These are phyloP conservation scores for Rhizopus stolonifer DNA, from an alignment of 371 early-diverging fungal genomes.

Conservation along the genomic window DNA sequence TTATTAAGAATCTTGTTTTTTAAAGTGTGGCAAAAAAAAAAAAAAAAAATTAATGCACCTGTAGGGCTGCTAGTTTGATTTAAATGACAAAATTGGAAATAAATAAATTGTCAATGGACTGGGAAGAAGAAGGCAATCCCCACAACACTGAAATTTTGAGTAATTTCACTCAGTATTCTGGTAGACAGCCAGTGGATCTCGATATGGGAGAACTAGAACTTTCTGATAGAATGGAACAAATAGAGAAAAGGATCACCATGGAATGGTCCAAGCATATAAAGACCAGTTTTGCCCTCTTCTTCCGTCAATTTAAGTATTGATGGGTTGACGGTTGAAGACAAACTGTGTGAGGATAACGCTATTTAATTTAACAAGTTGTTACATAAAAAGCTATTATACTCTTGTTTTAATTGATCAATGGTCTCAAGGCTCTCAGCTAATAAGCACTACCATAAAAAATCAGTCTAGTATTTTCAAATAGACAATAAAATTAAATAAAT, in stretches of 20 bases:
- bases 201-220: no score
- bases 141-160: no score
- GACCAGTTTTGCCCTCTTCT: constrained; percentile 16
- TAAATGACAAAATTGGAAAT: no score
- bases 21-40: no score
- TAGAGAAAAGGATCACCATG: constrained; percentile 1
- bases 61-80: no score
- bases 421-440: constrained; percentile 6
- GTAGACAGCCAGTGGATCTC: no score
- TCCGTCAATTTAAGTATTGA: constrained; percentile 16
- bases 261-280: constrained; percentile 11
- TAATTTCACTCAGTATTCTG: no score
- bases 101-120: no score
- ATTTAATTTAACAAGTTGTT: constrained; percentile 9
- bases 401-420: constrained; percentile 14
- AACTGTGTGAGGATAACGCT: constrained; percentile 1
- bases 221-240: no score
- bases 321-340: constrained; percentile 14
- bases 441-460: constrained; percentile 15
- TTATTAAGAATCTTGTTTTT: no score
- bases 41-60: no score
- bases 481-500: constrained; percentile 13
- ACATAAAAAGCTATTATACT: constrained; percentile 10
- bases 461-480: constrained; percentile 13
- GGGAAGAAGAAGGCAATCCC: no score